A percentile compares a stretch with the other conserved stretches of the same genome.
phyloP scores from a whole-genome alignment of 2,329 filamentous ascomycete genomes.

The Drechslerella dactyloides region DNA sequence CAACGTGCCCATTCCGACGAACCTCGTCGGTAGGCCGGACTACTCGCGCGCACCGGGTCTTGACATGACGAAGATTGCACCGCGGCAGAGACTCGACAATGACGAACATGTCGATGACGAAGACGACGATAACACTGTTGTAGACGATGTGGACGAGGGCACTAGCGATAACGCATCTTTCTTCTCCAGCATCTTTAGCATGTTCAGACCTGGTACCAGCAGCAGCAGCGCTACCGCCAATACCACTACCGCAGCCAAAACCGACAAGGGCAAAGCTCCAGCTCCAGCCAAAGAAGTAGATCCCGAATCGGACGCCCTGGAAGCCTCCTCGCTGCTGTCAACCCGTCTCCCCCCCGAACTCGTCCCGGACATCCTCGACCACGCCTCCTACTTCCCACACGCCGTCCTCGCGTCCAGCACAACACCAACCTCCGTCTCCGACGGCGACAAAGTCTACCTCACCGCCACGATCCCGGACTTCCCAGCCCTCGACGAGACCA shows the following conservation, averaged over 20 bases:
- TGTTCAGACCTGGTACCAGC: neutral
- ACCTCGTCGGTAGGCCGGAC: constrained; percentile 32
- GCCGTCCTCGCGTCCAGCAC: neutral
- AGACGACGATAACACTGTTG: neutral
- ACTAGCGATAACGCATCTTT: neutral
- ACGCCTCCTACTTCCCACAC: constrained; percentile 30
- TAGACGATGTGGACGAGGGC: too few species aligned
- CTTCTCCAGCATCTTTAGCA: too few species aligned
- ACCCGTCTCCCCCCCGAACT: constrained; percentile 20
- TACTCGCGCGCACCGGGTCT: constrained; percentile 18
- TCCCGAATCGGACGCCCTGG: constrained; percentile 20
- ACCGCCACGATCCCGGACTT: constrained; percentile 28
- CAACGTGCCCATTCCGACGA: constrained; percentile 22
- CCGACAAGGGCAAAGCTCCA: too few species aligned
- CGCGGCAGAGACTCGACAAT: neutral
- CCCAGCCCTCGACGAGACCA: constrained; percentile 21
- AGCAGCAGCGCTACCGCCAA: neutral
- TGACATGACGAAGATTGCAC: constrained; percentile 16
- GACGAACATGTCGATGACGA: too few species aligned
- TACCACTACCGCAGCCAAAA: neutral
- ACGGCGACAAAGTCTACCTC: constrained; percentile 28
- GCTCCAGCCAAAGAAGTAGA: too few species aligned
- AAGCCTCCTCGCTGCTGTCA: constrained; percentile 2
- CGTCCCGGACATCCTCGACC: constrained; percentile 33
- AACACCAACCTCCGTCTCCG: neutral